phyloP scores from a whole-genome alignment of 495 filamentous ascomycete species.

The Trichoderma reesei region DNA sequence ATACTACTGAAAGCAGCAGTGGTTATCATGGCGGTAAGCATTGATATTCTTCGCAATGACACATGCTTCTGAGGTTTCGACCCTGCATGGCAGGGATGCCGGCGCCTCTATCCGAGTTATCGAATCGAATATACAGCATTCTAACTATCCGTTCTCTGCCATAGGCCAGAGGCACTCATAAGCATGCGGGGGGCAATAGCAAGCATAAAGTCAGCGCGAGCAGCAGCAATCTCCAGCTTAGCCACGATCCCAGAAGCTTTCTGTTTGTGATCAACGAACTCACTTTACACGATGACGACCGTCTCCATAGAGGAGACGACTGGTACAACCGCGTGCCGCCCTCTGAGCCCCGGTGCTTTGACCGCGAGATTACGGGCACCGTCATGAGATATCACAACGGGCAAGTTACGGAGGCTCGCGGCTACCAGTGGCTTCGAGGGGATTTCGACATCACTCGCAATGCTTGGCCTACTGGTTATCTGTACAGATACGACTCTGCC shows the following conservation, averaged over 20 bases:
- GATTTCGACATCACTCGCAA: background rate
- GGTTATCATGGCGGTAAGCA: too few relatives aligned
- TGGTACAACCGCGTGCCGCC: constrained; percentile 25
- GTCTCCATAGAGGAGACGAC: constrained; percentile 5
- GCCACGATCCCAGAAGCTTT: constrained; percentile 15
- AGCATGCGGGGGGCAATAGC: background rate
- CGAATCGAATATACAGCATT: background rate
- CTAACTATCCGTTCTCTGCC: background rate
- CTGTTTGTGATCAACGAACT: constrained; percentile 29
- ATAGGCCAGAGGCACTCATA: background rate
- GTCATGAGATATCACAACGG: constrained; percentile 24
- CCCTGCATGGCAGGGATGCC: too few relatives aligned
- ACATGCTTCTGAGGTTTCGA: background rate
- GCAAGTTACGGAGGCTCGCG: constrained; percentile 14
- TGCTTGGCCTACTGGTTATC: constrained; percentile 12
- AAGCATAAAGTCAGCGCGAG: background rate
- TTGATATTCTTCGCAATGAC: too few relatives aligned
- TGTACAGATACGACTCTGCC: constrained; percentile 8
- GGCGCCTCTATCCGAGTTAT: too few relatives aligned
- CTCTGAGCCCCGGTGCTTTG: constrained; percentile 10
- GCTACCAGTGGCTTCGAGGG: constrained; percentile 16
- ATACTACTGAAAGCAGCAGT: too few relatives aligned
- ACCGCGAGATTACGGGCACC: constrained; percentile 10
- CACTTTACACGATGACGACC: constrained; percentile 9
- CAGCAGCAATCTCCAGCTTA: background rate